Percentiles rank a stretch among this genome's conserved stretches.
Evolutionary conservation across 1,284 basidiomycete genomes (phyloP).

Genomic region (Moesziomyces globuligerus): DNA sequence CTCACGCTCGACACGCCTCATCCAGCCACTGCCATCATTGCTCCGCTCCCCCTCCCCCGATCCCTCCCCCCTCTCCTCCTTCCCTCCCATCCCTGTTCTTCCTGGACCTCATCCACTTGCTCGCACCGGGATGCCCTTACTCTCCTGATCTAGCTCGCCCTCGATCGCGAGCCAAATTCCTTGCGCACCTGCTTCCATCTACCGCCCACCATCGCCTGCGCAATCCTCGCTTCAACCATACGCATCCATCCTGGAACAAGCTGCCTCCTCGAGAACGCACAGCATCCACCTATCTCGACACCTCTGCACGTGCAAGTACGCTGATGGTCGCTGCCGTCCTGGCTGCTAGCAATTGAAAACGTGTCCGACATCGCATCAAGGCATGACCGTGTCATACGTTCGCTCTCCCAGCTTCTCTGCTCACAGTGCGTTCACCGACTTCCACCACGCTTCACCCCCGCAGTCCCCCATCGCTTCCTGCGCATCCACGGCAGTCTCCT

Average conservation of each 20-base stretch:
- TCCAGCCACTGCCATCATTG: neutral
- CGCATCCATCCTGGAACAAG: too few species aligned
- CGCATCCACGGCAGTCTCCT: conserved; percentile 5
- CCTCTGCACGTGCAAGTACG: neutral
- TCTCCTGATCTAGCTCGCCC: neutral
- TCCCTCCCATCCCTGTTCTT: neutral
- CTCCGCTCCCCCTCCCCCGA: neutral
- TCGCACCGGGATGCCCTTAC: neutral
- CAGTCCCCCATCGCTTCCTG: conserved; percentile 22
- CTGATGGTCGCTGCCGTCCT: neutral
- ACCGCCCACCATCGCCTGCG: neutral
- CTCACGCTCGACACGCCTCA: neutral
- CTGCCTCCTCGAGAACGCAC: too few species aligned
- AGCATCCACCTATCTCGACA: too few species aligned
- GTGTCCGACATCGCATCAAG: conserved; percentile 1
- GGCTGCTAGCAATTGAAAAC: neutral
- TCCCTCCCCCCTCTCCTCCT: too few species aligned
- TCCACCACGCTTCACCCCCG: conserved; percentile 15
- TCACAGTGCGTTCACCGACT: conserved; percentile 13
- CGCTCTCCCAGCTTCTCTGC: conserved; percentile 42
- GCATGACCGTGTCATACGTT: conserved; percentile 46
- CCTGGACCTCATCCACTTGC: neutral
- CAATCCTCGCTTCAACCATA: neutral
- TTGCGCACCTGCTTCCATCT: neutral
- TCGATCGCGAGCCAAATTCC: neutral